Evolutionary conservation across 495 filamentous ascomycete species (phyloP).

Genomic region (Penicillium lividum): DNA sequence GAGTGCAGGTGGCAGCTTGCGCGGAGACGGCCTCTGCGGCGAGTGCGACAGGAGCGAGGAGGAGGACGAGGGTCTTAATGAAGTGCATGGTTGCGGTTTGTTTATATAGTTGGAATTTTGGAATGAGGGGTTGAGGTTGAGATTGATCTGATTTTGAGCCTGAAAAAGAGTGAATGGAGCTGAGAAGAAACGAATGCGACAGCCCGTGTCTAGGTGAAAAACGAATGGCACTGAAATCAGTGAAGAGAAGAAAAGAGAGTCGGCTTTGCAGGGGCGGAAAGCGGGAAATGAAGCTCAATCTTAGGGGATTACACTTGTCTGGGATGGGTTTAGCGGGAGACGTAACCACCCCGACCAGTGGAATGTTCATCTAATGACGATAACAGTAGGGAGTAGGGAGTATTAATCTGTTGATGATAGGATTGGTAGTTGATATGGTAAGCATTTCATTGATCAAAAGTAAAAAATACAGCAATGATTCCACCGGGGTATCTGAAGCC

Average conservation of each 20-base stretch:
- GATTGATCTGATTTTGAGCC: neutral
- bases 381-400: no score
- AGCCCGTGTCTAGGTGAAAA: slow-evolving; percentile 35
- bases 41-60: slow-evolving; percentile 36
- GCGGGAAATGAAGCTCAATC: slow-evolving; percentile 21
- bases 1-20: slow-evolving; percentile 18
- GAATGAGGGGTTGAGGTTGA: slow-evolving; percentile 12
- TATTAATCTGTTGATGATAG: neutral
- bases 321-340: slow-evolving; percentile 14
- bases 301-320: slow-evolving; percentile 18
- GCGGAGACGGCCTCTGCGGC: slow-evolving; percentile 30
- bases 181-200: slow-evolving; percentile 38
- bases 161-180: slow-evolving; percentile 40
- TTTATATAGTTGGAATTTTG: neutral
- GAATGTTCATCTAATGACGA: slow-evolving; percentile 10
- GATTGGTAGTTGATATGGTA: neutral
- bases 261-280: slow-evolving; percentile 15
- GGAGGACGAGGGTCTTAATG: slow-evolving; percentile 36
- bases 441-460: neutral
- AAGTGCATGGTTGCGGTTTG: slow-evolving; percentile 35
- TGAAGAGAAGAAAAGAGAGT: slow-evolving; percentile 19
- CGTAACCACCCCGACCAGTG: slow-evolving; percentile 18
- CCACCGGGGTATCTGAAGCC: neutral
- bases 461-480: neutral
- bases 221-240: slow-evolving; percentile 35